phyloP scores from a whole-genome alignment of 73 alveolate genomes.

The Urostyla sp. region DNA sequence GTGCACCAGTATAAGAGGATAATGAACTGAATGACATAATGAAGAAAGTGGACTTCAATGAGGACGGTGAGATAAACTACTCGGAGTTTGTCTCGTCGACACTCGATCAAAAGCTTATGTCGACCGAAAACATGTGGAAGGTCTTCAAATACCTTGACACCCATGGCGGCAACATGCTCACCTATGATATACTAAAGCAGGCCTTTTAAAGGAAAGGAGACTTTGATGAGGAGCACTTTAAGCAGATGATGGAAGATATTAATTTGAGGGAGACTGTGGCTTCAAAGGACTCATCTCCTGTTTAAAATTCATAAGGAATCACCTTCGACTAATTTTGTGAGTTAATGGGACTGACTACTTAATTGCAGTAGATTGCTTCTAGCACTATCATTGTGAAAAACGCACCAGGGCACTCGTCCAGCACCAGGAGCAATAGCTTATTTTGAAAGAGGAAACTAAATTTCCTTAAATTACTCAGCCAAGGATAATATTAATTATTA shows the following conservation, averaged over 20 bases:
- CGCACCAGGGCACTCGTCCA: background rate
- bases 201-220: constrained; percentile 33
- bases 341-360: background rate
- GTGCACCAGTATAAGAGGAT: background rate
- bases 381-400: background rate
- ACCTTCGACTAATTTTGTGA: too few species aligned
- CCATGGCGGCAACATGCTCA: background rate
- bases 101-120: background rate
- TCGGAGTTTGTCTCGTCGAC: constrained; percentile 56
- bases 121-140: constrained; percentile 6
- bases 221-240: background rate
- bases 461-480: too few species aligned
- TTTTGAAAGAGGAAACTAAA: too few species aligned
- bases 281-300: too few species aligned
- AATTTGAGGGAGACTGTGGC: too few species aligned
- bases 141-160: constrained; percentile 10
- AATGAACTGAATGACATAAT: constrained; percentile 21
- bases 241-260: constrained; percentile 13
- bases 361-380: background rate
- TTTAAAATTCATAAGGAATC: too few species aligned
- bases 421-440: too few species aligned
- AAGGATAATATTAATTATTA: too few species aligned
- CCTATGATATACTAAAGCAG: background rate
- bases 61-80: constrained; percentile 56
- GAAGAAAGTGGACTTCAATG: constrained; percentile 35